Conservation (phyloP, 225 moss, liverwort and hornwort species). For the Physcomitrium patens region DNA sequence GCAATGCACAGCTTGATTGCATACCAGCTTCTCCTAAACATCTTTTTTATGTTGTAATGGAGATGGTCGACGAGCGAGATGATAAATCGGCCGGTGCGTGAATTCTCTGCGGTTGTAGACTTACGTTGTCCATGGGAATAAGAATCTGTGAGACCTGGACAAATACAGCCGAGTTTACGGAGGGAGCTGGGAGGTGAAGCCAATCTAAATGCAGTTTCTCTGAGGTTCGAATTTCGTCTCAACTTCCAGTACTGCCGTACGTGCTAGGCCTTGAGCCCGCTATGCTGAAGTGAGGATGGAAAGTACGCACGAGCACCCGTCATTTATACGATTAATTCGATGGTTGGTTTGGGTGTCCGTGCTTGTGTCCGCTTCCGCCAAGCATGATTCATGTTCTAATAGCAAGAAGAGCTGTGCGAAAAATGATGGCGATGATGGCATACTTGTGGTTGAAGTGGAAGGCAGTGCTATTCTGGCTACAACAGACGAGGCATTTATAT, state of each 20-base stretch:
- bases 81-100: too few species aligned
- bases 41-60: too few species aligned
- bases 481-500: slow-evolving; percentile 67
- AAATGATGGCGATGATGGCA: slow-evolving; percentile 11
- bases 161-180: not conserved
- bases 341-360: slow-evolving; percentile 30
- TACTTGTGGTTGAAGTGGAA: slow-evolving; percentile 47
- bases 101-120: not conserved
- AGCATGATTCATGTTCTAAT: slow-evolving; percentile 21
- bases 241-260: not conserved
- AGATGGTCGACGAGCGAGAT: too few species aligned
- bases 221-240: slow-evolving; percentile 15
- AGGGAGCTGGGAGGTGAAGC: not conserved
- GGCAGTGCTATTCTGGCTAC: slow-evolving; percentile 45
- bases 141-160: not conserved
- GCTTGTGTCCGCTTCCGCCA: slow-evolving; percentile 8
- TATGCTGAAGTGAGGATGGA: slow-evolving; percentile 21
- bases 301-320: slow-evolving; percentile 13
- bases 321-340: slow-evolving; percentile 33
- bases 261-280: slow-evolving; percentile 25
- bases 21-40: too few species aligned
- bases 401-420: slow-evolving; percentile 31
- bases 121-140: not conserved
- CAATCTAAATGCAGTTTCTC: slow-evolving; percentile 11
- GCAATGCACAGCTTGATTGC: too few species aligned